Conservation (phyloP, 371 early-diverging fungal species). For the Umbelopsis sp. region DNA sequence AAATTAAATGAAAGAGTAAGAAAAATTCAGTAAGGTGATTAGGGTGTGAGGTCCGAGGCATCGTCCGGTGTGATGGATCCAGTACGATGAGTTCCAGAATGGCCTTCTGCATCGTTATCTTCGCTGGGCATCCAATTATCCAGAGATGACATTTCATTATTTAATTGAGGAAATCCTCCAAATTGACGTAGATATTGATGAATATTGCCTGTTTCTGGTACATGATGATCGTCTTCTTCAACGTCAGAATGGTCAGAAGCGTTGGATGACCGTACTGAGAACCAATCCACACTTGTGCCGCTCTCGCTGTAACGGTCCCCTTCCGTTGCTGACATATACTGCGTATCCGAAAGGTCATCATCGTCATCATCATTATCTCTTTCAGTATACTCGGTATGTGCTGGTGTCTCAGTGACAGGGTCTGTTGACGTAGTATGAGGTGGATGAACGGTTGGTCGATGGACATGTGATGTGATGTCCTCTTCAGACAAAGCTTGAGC, state of each 20-base stretch:
- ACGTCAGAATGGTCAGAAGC: not conserved
- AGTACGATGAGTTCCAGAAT: too few relatives aligned
- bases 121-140: not conserved
- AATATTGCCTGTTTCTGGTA: not conserved
- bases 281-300: constrained; percentile 13
- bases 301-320: constrained; percentile 1
- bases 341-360: not conserved
- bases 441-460: not conserved
- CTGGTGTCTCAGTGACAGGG: not conserved
- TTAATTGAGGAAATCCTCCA: not conserved
- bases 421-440: not conserved
- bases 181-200: constrained; percentile 9
- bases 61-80: too few relatives aligned
- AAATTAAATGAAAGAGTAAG: too few relatives aligned
- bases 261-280: constrained; percentile 1
- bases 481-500: not conserved
- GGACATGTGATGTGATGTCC: not conserved
- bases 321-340: not conserved
- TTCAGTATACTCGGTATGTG: not conserved
- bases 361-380: not conserved
- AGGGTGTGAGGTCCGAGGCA: too few relatives aligned
- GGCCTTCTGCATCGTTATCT: too few relatives aligned
- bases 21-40: too few relatives aligned
- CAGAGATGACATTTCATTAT: not conserved
- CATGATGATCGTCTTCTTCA: not conserved